These are phyloP conservation scores for Trichoderma gracile DNA, from an alignment of 2,329 filamentous ascomycete genomes.

Conservation along the genomic window DNA sequence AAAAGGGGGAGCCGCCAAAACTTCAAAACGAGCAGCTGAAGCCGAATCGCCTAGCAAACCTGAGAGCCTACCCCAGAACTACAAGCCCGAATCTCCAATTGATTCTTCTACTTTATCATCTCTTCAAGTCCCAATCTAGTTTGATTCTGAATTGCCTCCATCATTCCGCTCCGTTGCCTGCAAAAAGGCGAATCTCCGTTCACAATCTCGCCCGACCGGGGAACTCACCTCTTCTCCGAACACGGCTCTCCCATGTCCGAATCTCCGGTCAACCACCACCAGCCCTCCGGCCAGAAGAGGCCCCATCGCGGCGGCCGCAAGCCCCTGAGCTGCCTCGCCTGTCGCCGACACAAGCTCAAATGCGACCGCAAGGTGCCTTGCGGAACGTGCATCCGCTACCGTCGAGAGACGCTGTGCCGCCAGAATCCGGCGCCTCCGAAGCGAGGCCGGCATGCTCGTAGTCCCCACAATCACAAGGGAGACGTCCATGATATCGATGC, in stretches of 20 bases:
- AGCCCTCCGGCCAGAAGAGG: neutral
- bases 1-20: neutral
- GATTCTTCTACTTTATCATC: no score
- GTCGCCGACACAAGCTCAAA: conserved; percentile 37
- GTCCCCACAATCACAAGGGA: neutral
- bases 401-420: conserved; percentile 36
- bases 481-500: neutral
- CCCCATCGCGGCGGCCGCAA: conserved; percentile 23
- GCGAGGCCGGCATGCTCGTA: neutral
- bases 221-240: neutral
- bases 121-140: no score
- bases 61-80: neutral
- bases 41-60: neutral
- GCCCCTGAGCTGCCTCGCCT: conserved; percentile 37
- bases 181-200: no score
- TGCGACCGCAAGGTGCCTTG: conserved; percentile 39
- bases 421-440: conserved; percentile 32
- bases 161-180: neutral
- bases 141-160: no score
- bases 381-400: conserved; percentile 36
- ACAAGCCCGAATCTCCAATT: neutral
- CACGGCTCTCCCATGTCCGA: neutral
- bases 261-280: conserved; percentile 16
- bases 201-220: neutral
- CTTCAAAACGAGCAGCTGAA: neutral